phyloP scores from a whole-genome alignment of 371 early-diverging fungal species.

The Rhizomucor pusillus region DNA sequence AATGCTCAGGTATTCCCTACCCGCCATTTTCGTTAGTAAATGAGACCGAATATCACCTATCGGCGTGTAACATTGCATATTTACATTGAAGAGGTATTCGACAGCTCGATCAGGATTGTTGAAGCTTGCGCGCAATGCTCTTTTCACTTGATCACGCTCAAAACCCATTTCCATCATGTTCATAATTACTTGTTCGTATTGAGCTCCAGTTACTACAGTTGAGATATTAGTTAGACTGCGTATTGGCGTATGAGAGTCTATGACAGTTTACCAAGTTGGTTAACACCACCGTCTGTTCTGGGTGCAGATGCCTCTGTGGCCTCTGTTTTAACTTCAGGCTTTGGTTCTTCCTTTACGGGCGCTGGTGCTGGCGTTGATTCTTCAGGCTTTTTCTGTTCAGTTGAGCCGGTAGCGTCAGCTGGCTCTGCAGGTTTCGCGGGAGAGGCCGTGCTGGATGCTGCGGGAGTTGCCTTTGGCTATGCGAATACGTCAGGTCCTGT shows the following conservation, averaged over 20 bases:
- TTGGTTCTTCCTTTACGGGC: constrained; percentile 2
- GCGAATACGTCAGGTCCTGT: background rate
- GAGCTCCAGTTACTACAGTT: constrained; percentile 60
- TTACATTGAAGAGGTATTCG: constrained; percentile 91
- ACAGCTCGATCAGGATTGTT: constrained; percentile 97
- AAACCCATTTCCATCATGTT: constrained; percentile 97
- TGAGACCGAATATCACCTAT: too few species aligned
- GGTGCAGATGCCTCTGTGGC: too few species aligned
- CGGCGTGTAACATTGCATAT: too few species aligned
- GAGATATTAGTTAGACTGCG: background rate
- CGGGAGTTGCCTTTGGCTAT: constrained; percentile 57
- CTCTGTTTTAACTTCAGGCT: constrained; percentile 1
- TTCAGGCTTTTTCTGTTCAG: constrained; percentile 17
- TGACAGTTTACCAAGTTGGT: constrained; percentile 10
- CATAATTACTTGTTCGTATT: constrained; percentile 74
- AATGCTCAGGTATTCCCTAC: constrained; percentile 54
- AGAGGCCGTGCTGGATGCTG: constrained; percentile 17
- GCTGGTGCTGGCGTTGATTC: background rate
- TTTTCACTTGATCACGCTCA: constrained; percentile 79
- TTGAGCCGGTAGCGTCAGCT: constrained; percentile 22
- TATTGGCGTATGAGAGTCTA: background rate
- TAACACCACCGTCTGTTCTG: constrained; percentile 8
- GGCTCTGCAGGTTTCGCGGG: too few species aligned
- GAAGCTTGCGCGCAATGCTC: constrained; percentile 93
- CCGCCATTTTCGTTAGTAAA: too few species aligned